Base-by-base conservation (phyloP, 2,329 filamentous ascomycete species). In the Aspergillus carbonarius region DNA sequence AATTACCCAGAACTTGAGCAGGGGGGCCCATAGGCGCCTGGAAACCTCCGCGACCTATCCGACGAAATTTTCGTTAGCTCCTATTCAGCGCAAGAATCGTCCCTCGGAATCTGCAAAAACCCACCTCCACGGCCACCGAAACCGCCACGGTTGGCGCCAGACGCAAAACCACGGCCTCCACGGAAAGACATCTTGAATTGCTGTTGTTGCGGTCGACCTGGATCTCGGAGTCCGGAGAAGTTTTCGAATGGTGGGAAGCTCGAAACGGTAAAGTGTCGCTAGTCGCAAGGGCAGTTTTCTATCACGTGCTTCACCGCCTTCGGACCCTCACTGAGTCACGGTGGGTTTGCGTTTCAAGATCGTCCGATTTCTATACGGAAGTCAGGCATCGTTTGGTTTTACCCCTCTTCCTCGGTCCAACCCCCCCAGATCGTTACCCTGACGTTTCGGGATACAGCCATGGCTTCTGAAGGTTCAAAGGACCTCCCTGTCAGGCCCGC, bases 21-120 rank as follows among this genome's bases (percentile, higher is more conserved):
- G 86, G 86, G 62, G 86, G 86, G 51, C 86, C 86, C 70, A 83
- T 85, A 60, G 86, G 81, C 63, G 61, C 81, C 63, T 85, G 82
- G 72, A 83, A 87, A 59, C 85, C 85, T 73, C 85, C 85, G 63
- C 86, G 84, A 62, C 84, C 84, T 84, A 73, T 72, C 70, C 63
- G 60, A 69, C 61, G 69, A 72, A 74, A 73, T 66, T 70, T 70
- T 72, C 66, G 65, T 74, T 68, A 74, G 70, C 67, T 66, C 54
- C 53, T 67, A 44, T 47, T 53, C 54, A 60, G 57, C 30, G 32
- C 46, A 17, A 54, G 39, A 8, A 30, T 37, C 17, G 55, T 18
- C 47, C 9, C 47, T 60, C 54, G 64, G 54, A 62, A 69, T 66
- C 70, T 71, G 61, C 72, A 32, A 6, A n/a, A 44, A 34, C 51